phyloP scores from a whole-genome alignment of 176 grass and related monocot species.

The Oryza longistaminata region DNA sequence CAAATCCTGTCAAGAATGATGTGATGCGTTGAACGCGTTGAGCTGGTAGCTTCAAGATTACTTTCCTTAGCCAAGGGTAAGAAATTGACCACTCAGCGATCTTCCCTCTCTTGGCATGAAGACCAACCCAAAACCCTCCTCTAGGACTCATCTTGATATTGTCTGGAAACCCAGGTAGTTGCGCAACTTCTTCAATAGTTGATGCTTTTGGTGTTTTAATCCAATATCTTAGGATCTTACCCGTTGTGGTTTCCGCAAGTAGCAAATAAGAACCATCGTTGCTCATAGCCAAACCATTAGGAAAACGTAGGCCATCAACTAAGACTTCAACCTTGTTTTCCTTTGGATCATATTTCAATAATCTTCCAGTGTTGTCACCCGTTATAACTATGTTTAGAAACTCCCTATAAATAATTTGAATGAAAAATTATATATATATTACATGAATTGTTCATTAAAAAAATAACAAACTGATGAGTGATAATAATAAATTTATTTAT shows the following conservation, averaged over 20 bases:
- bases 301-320: constrained; percentile 49
- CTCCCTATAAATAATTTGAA: constrained; percentile 40
- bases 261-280: constrained; percentile 53
- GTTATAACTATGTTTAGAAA: constrained; percentile 58
- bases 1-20: not conserved
- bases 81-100: constrained; percentile 44
- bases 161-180: constrained; percentile 55
- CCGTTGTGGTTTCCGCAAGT: constrained; percentile 54
- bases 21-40: constrained; percentile 1
- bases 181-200: constrained; percentile 28
- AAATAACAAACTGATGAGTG: too few relatives aligned
- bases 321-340: constrained; percentile 40
- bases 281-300: constrained; percentile 64
- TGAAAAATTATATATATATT: too few relatives aligned
- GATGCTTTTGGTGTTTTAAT: constrained; percentile 25
- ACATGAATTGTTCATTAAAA: too few relatives aligned
- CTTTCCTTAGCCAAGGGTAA: constrained; percentile 19
- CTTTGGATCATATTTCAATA: constrained; percentile 58
- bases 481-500: too few relatives aligned
- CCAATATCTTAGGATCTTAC: constrained; percentile 58
- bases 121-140: constrained; percentile 62
- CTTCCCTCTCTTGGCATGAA: constrained; percentile 54
- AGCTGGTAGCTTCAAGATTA: constrained; percentile 19
- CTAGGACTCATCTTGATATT: constrained; percentile 70
- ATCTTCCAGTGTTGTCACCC: constrained; percentile 48